Evolutionary conservation across 352 stramenopile genomes (phyloP).

Genomic region (Phytophthora nicotianae): DNA sequence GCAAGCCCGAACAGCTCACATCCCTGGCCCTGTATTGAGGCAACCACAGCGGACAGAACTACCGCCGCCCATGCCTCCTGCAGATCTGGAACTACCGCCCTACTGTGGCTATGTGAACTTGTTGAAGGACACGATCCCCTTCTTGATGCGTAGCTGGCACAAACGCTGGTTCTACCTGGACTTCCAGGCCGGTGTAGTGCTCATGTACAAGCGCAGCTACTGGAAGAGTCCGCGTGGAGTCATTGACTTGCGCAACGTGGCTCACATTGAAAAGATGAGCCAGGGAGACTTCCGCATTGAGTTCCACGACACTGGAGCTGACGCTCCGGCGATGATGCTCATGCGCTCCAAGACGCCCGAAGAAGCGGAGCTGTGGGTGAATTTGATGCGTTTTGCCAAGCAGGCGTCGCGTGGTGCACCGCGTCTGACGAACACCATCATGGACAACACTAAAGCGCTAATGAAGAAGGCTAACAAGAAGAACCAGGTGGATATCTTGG

Average conservation of each 20-base stretch:
- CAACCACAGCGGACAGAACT: slow-evolving; percentile 41
- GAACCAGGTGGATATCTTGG: slow-evolving; percentile 52
- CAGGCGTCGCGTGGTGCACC: slow-evolving; percentile 42
- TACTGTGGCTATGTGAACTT: slow-evolving; percentile 82
- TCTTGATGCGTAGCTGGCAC: slow-evolving; percentile 78
- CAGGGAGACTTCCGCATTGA: slow-evolving; percentile 71
- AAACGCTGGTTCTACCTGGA: slow-evolving; percentile 87
- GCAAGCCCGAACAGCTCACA: slow-evolving; percentile 31
- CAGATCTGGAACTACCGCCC: slow-evolving; percentile 57
- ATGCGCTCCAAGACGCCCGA: slow-evolving; percentile 62
- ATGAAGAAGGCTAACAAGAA: slow-evolving; percentile 52
- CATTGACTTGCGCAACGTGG: slow-evolving; percentile 71
- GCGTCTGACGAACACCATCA: slow-evolving; percentile 27
- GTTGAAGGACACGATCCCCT: slow-evolving; percentile 77
- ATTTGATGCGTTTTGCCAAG: slow-evolving; percentile 70
- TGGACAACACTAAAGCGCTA: slow-evolving; percentile 34
- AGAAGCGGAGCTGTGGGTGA: slow-evolving; percentile 77
- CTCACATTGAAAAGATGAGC: slow-evolving; percentile 72
- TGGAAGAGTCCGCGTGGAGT: slow-evolving; percentile 77
- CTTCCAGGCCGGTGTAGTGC: slow-evolving; percentile 68
- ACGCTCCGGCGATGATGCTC: slow-evolving; percentile 56
- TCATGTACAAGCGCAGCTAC: slow-evolving; percentile 88
- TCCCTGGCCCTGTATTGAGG: slow-evolving; percentile 25
- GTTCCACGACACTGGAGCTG: slow-evolving; percentile 45
- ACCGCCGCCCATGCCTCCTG: slow-evolving; percentile 33